Evolutionary conservation across 2,329 filamentous ascomycete genomes (phyloP), one percentile per base, ranked within the genome.

Genomic region (Tolypocladium paradoxum): DNA sequence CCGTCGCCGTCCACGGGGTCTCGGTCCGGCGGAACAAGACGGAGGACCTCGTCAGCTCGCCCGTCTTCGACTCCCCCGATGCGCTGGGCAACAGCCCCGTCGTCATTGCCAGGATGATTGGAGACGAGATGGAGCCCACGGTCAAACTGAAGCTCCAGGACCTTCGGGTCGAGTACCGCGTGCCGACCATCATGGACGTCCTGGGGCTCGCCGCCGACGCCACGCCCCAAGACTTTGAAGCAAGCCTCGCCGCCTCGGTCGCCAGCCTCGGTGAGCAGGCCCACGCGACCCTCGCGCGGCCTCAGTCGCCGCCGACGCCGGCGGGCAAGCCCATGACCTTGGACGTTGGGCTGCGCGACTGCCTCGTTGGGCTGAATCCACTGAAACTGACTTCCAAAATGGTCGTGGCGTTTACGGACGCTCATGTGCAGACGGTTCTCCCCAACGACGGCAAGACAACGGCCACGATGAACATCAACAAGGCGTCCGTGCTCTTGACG

Each of bases 91-190:
- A 57, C 40, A 60, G 62, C 5, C 70, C 71, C 1, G 88, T 91
- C 58, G 67, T 97, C 51, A 96, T 95, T 84, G 82, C 88, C 55
- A 82, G 93, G 49, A 87, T 96, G 72, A 88, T 99, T 58, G 90
- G 90, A 0, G 91, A 97, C 65, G 92, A 97, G 65, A 88, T 95
- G 71, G 92, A 97, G 58, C 92, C 95, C 0, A 84, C 89, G 7
- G 75, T 96, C 59, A 96, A 95, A 66, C 68, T 96, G 54, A 95
- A 95, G 65, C 72, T 97, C 43, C 88, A 87, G 68, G 90, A 95
- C 56, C 61, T 95, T 5, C 85, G 83, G 55, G 69, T 90, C n/a
- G 95, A 99, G 65, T 99, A 99, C 66, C 85, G 86, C 18, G 87
- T 97, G 4, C 81, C 88, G 0, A 89, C 88, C 0, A 68, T 96